Evolutionary conservation across 2,329 filamentous ascomycete genomes (phyloP).

Genomic region (Lachnellula arida): DNA sequence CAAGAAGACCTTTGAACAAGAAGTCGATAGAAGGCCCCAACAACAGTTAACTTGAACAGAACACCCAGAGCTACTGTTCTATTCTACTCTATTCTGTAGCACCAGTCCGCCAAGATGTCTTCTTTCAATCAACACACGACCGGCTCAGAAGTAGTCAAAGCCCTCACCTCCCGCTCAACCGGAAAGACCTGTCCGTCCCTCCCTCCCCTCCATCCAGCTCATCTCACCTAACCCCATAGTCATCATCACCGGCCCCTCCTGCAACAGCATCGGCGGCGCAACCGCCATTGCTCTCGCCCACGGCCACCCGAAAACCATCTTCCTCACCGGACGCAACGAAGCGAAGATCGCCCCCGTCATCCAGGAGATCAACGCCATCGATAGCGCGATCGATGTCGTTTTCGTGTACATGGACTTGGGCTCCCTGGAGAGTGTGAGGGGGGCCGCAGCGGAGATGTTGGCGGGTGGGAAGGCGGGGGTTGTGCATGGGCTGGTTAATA

Average conservation of each 20-base stretch:
- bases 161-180: neutral
- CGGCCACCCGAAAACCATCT: slow-evolving; percentile 10
- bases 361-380: neutral
- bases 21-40: neutral
- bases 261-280: slow-evolving; percentile 3
- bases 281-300: slow-evolving; percentile 18
- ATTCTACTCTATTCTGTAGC: neutral
- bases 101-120: neutral
- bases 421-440: slow-evolving; percentile 28
- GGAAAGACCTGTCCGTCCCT: neutral
- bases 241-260: slow-evolving; percentile 5
- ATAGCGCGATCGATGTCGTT: neutral
- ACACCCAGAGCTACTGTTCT: neutral
- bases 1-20: neutral
- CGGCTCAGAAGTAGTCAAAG: neutral
- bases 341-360: neutral
- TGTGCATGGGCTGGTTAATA: slow-evolving; percentile 17
- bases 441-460: slow-evolving; percentile 6
- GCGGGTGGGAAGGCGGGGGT: neutral
- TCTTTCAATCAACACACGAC: neutral
- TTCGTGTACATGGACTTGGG: neutral
- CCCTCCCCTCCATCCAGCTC: neutral
- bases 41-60: neutral
- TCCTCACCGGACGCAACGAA: slow-evolving; percentile 9
- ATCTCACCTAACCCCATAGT: neutral